Evolutionary conservation across 805 yeast genomes (phyloP), one percentile per base, ranked within the genome.

Genomic region (Priceomyces fermenticarens): DNA sequence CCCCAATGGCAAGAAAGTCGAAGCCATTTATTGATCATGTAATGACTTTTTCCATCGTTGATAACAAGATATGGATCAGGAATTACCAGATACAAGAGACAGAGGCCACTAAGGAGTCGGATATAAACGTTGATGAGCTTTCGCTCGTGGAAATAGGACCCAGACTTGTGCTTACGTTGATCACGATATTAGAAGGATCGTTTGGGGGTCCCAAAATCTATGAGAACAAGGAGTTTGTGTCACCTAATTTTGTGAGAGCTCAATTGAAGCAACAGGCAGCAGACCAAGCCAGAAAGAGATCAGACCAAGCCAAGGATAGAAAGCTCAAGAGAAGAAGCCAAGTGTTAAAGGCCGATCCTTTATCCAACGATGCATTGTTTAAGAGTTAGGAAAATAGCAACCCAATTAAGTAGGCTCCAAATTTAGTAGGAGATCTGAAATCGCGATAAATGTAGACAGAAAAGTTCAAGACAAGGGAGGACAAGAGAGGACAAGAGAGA

Each of bases 161-260:
- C 39, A 80, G 99, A 63, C 84, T 89, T 50, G 98, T 93, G 27
- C 75, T 93, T 71, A 91, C 98, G 2, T 82, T 85, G 48, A 90
- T 93, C 52, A 83, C 95, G 44, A 81, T 93, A 39, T 75, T 91
- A 48, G 98, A 93, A 70, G 99, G 99, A 36, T 88, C 97, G 1
- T 93, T 93, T 55, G 91, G 97, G 42, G 99, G 99, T 14, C 97
- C 98, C 49, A 88, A 90, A 75, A 89, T 93, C 50, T 93, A 88
- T 67, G 98, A 93, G 59, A 93, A 93, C 72, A 90, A 88, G 72
- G 93, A 91, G 66, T 93, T 87, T 65, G 96, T 93, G 36, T 87
- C 96, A 45, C 99, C 99, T 49, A 93, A 93, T 73, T 81, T 86
- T 45, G 91, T 85, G 30, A 85, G 99, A 72, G 88, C 99, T 10